Percentiles rank a stretch among this genome's conserved stretches.
phyloP scores from a whole-genome alignment of 495 filamentous ascomycete genomes.

The Aspergillus funiculosus region DNA sequence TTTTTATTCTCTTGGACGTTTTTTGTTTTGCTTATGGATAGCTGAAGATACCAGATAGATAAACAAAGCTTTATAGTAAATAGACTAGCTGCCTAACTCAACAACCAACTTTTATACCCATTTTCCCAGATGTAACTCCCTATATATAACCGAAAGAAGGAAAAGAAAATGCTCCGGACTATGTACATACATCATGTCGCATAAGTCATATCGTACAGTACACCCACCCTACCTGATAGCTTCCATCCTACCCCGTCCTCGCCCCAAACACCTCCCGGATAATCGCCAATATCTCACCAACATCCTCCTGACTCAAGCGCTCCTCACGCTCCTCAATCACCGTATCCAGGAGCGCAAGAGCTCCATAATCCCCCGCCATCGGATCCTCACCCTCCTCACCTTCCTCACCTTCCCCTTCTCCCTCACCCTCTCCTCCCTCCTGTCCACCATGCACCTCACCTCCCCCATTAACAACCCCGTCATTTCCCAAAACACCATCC shows the following conservation, averaged over 20 bases:
- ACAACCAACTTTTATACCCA: too few species aligned
- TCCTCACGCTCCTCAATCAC: conserved; percentile 44
- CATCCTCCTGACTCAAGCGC: conserved; percentile 35
- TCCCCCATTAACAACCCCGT: conserved; percentile 5
- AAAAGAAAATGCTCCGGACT: not conserved
- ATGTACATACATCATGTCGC: not conserved
- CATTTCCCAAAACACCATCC: not conserved
- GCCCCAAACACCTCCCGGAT: conserved; percentile 32
- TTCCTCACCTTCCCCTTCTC: conserved; percentile 15
- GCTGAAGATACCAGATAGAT: conserved; percentile 12
- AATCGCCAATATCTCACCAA: conserved; percentile 29
- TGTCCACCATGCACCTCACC: conserved; percentile 21
- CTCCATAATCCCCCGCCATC: conserved; percentile 33
- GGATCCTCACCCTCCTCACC: conserved; percentile 23
- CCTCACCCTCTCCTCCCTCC: conserved; percentile 14
- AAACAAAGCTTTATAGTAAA: conserved; percentile 2
- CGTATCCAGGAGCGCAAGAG: conserved; percentile 36
- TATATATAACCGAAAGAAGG: not conserved
- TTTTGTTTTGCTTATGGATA: not conserved
- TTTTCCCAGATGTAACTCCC: too few species aligned
- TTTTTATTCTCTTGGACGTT: not conserved
- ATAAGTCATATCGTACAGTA: conserved; percentile 1
- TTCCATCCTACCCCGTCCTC: not conserved
- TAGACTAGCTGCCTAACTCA: not conserved
- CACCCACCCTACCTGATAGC: not conserved